Evolutionary conservation across 202 grass and related monocot species (phyloP).

Genomic region (Hordeum pubiflorum): DNA sequence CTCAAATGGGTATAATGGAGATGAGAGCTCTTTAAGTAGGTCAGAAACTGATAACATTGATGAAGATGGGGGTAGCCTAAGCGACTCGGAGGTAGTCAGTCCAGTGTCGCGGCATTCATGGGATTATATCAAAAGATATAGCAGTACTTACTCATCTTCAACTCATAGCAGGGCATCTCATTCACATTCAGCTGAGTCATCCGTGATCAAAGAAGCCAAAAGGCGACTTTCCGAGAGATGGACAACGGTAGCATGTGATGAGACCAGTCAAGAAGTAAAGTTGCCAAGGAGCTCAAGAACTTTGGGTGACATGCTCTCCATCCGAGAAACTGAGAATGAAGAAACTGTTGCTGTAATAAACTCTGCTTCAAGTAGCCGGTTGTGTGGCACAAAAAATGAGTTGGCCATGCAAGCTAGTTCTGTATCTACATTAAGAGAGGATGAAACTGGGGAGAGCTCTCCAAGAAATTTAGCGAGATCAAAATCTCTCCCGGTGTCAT

Average conservation of each 20-base stretch:
- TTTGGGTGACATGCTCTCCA: conserved; percentile 90
- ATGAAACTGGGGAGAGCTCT: conserved; percentile 27
- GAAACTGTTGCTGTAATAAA: background rate
- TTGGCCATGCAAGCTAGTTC: conserved; percentile 23
- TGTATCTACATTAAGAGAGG: conserved; percentile 36
- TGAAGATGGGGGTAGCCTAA: conserved; percentile 49
- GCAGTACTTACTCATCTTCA: conserved; percentile 49
- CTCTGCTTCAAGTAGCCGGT: conserved; percentile 10
- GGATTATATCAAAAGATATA: conserved; percentile 62
- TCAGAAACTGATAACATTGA: conserved; percentile 74
- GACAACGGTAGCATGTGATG: conserved; percentile 56
- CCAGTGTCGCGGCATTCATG: conserved; percentile 56
- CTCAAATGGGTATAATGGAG: conserved; percentile 81
- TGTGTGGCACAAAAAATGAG: conserved; percentile 33
- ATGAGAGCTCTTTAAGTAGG: conserved; percentile 76
- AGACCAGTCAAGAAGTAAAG: conserved; percentile 38
- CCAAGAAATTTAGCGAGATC: conserved; percentile 58
- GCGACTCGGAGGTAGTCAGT: conserved; percentile 52
- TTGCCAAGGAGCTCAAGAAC: conserved; percentile 74
- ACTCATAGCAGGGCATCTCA: conserved; percentile 45
- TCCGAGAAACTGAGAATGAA: conserved; percentile 54
- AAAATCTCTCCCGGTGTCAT: conserved; percentile 72
- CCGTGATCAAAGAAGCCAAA: conserved; percentile 78
- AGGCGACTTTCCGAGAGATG: conserved; percentile 86
- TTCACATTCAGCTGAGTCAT: conserved; percentile 72